phyloP scores from a whole-genome alignment of 2,329 filamentous ascomycete genomes.

The Aspergillus sergii region DNA sequence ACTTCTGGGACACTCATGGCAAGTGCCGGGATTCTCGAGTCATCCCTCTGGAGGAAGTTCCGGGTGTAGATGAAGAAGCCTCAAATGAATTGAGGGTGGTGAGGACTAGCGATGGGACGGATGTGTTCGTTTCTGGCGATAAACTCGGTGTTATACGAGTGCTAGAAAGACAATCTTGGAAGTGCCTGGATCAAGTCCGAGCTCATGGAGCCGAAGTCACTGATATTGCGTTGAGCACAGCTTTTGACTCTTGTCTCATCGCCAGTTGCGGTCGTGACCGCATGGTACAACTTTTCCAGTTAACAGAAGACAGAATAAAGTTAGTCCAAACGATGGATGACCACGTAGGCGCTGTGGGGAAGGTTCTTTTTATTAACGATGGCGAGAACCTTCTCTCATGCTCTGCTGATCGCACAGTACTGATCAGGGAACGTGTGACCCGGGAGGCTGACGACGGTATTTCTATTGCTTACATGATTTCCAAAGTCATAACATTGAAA shows the following conservation, averaged over 20 bases:
- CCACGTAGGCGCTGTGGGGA: constrained; percentile 82
- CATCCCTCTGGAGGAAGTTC: constrained; percentile 68
- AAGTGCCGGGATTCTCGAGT: constrained; percentile 65
- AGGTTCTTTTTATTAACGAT: constrained; percentile 73
- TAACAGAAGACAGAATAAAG: constrained; percentile 62
- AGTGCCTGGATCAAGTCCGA: constrained; percentile 71
- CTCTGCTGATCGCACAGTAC: constrained; percentile 83
- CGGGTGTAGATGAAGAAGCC: constrained; percentile 45
- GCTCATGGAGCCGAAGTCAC: constrained; percentile 86
- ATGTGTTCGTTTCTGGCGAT: constrained; percentile 79
- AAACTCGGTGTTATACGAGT: constrained; percentile 75
- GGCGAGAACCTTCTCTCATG: constrained; percentile 76
- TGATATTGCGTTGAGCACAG: constrained; percentile 73
- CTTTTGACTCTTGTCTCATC: constrained; percentile 64
- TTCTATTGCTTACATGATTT: constrained; percentile 74
- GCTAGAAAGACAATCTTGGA: constrained; percentile 54
- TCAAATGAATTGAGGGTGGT: constrained; percentile 61
- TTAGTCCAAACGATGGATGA: constrained; percentile 91
- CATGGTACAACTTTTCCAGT: constrained; percentile 86
- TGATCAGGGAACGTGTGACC: constrained; percentile 76
- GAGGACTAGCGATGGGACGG: constrained; percentile 62
- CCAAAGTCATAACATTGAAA: constrained; percentile 78
- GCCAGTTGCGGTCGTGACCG: constrained; percentile 86
- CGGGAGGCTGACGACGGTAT: constrained; percentile 60
- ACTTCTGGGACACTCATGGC: constrained; percentile 81